Percentiles rank a stretch among this genome's conserved stretches.
These are phyloP conservation scores for Phytophthora idaei DNA, from an alignment of 352 stramenopile species.

Conservation along the genomic window DNA sequence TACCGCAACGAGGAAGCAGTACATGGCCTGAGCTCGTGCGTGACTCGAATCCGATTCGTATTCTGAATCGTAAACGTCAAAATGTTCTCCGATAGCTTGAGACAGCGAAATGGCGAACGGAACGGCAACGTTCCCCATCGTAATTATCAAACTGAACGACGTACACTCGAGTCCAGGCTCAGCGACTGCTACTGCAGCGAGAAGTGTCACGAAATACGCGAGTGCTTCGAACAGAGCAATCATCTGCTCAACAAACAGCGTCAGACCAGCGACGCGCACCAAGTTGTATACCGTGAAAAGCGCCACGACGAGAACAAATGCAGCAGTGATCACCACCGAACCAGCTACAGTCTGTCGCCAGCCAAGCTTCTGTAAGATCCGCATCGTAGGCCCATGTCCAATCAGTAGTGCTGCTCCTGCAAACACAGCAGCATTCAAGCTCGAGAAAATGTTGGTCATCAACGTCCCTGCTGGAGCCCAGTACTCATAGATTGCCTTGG, in stretches of 20 bases:
- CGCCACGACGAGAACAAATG: slow-evolving; percentile 44
- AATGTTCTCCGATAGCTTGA: slow-evolving; percentile 63
- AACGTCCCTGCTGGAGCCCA: slow-evolving; percentile 51
- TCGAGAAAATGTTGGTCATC: slow-evolving; percentile 50
- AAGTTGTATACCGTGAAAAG: slow-evolving; percentile 65
- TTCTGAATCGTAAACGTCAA: slow-evolving; percentile 67
- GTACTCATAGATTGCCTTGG: slow-evolving; percentile 65
- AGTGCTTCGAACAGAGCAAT: slow-evolving; percentile 56
- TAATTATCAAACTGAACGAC: slow-evolving; percentile 59
- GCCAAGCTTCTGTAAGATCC: slow-evolving; percentile 32
- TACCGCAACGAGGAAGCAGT: slow-evolving; percentile 51
- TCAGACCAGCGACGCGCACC: slow-evolving; percentile 52
- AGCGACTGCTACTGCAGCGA: slow-evolving; percentile 50
- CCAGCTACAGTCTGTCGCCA: slow-evolving; percentile 48
- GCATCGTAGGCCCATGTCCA: slow-evolving; percentile 18
- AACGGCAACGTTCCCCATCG: slow-evolving; percentile 56
- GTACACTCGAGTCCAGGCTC: slow-evolving; percentile 54
- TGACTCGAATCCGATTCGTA: slow-evolving; percentile 49
- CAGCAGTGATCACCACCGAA: slow-evolving; percentile 39
- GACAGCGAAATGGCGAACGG: slow-evolving; percentile 65
- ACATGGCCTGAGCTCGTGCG: slow-evolving; percentile 51
- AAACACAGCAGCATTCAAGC: slow-evolving; percentile 53
- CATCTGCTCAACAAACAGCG: slow-evolving; percentile 59
- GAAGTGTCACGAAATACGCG: slow-evolving; percentile 55
- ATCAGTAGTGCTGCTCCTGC: slow-evolving; percentile 38